Evolutionary conservation across 306 rosid genomes (phyloP).

Genomic region (Gynostemma pentaphyllum): DNA sequence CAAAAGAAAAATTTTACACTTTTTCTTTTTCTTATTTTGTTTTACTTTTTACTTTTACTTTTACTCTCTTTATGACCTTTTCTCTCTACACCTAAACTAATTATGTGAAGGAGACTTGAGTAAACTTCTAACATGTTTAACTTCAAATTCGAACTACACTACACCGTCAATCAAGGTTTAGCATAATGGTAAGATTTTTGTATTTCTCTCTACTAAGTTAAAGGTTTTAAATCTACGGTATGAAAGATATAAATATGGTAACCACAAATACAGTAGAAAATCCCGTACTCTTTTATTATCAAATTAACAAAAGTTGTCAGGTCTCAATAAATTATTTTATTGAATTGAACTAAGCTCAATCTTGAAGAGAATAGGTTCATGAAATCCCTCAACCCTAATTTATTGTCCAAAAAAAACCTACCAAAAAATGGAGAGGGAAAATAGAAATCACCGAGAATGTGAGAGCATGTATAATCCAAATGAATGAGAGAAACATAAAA

Average conservation of each 20-base stretch:
- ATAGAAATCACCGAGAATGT: neutral
- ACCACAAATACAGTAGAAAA: neutral
- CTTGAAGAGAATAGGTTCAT: too few species aligned
- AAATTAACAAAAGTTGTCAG: neutral
- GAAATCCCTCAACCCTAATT: too few species aligned
- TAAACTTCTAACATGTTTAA: neutral
- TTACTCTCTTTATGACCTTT: neutral
- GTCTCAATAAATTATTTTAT: neutral
- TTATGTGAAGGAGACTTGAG: neutral
- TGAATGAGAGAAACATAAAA: neutral
- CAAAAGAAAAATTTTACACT: neutral
- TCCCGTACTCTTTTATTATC: neutral
- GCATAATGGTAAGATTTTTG: too few species aligned
- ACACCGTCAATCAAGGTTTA: too few species aligned
- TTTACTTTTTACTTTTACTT: too few species aligned
- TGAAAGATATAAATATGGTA: neutral
- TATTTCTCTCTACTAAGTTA: too few species aligned
- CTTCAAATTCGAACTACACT: neutral
- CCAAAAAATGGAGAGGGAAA: neutral
- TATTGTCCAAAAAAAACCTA: too few species aligned
- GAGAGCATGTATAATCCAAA: neutral
- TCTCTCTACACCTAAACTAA: neutral
- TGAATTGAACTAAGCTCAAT: too few species aligned
- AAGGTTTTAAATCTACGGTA: too few species aligned
- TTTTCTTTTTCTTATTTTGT: neutral